A percentile compares a stretch with the other conserved stretches of the same genome.
These are phyloP conservation scores for Lactarius indigo DNA, from an alignment of 768 basidiomycete species.

Conservation along the genomic window DNA sequence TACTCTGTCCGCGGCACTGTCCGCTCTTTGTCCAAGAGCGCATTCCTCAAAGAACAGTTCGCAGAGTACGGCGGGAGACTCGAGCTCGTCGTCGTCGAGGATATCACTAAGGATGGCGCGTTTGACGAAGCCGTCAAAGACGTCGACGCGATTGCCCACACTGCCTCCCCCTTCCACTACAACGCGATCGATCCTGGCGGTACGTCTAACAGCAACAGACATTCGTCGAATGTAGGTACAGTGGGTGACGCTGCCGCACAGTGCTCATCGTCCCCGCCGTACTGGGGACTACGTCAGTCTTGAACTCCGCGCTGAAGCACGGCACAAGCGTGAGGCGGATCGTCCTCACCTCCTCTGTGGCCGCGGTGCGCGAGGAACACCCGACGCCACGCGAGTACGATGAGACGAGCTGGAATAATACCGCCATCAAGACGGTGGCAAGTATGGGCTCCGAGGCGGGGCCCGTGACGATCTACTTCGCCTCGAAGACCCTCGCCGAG, in stretches of 20 bases:
- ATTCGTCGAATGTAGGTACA: neutral
- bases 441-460: conserved; percentile 47
- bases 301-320: conserved; percentile 55
- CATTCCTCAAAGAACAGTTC: conserved; percentile 53
- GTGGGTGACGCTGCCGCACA: conserved; percentile 25
- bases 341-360: conserved; percentile 58
- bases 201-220: conserved; percentile 10
- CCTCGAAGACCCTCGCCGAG: conserved; percentile 59
- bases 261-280: conserved; percentile 71
- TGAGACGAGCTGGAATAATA: conserved; percentile 50
- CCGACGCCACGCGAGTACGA: conserved; percentile 24
- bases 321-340: conserved; percentile 57
- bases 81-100: conserved; percentile 63
- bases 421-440: conserved; percentile 41
- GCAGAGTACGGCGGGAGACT: conserved; percentile 52
- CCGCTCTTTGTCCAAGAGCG: conserved; percentile 56
- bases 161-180: conserved; percentile 58
- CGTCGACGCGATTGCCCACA: conserved; percentile 69
- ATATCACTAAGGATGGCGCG: conserved; percentile 58
- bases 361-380: conserved; percentile 38
- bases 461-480: conserved; percentile 45
- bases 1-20: conserved; percentile 66
- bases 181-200: conserved; percentile 41
- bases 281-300: conserved; percentile 60
- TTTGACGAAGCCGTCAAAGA: conserved; percentile 80